These are phyloP conservation scores for Mycena maculata DNA, from an alignment of 768 basidiomycete genomes.

Conservation along the genomic window DNA sequence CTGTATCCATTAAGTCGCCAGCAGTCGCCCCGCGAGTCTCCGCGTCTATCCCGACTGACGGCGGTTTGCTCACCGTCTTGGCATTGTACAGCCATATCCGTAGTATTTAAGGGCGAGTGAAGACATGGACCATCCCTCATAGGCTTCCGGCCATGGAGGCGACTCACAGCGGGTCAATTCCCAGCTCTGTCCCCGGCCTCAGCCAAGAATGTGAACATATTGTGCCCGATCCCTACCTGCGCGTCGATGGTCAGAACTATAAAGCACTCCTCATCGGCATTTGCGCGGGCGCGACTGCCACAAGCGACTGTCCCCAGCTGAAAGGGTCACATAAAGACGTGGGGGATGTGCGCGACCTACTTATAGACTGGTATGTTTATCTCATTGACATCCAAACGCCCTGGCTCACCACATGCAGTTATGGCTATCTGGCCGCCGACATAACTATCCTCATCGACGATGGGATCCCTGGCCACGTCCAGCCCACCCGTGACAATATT, in stretches of 20 bases:
- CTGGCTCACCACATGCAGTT: constrained; percentile 1
- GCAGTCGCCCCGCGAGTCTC: no score
- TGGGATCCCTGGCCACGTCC: not conserved
- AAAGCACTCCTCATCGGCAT: constrained; percentile 30
- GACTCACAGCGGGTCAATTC: not conserved
- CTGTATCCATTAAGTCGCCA: no score
- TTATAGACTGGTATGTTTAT: constrained; percentile 10
- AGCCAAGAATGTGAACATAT: no score
- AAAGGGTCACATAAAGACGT: constrained; percentile 22
- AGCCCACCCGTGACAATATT: constrained; percentile 24
- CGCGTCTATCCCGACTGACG: no score
- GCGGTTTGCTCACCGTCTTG: no score
- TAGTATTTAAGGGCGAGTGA: no score
- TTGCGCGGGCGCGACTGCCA: not conserved
- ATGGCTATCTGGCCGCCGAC: constrained; percentile 1
- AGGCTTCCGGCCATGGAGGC: not conserved
- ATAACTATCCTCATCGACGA: constrained; percentile 25
- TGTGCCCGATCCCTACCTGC: not conserved
- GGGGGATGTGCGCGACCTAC: not conserved
- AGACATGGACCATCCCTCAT: not conserved
- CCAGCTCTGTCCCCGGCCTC: not conserved
- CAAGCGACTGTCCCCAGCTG: constrained; percentile 3
- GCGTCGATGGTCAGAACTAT: not conserved
- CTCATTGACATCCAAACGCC: no score
- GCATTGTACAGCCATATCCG: no score